These are phyloP conservation scores for Chrysoporthe deuterocubensis DNA, from an alignment of 2,329 filamentous ascomycete genomes.

Conservation along the genomic window DNA sequence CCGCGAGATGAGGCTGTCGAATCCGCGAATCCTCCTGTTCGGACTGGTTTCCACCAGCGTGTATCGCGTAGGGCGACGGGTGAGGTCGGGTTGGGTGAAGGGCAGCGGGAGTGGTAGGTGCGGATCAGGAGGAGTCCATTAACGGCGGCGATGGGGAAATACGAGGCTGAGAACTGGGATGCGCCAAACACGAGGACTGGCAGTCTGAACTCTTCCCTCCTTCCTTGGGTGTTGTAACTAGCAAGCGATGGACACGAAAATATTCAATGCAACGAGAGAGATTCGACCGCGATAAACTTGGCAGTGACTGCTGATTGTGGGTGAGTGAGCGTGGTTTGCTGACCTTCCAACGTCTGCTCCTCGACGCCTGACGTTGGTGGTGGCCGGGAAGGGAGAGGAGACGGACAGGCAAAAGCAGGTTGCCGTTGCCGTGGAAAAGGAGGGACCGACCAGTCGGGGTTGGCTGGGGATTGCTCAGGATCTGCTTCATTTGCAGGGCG, in stretches of 20 bases:
- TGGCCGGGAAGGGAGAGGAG: slow-evolving; percentile 17
- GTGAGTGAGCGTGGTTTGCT: slow-evolving; percentile 3
- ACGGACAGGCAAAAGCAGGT: slow-evolving; percentile 11
- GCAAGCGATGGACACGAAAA: slow-evolving; percentile 7
- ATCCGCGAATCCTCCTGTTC: slow-evolving; percentile 9
- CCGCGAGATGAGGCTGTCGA: slow-evolving; percentile 6
- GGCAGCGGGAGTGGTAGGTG: slow-evolving; percentile 12
- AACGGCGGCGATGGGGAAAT: slow-evolving; percentile 20
- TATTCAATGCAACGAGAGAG: slow-evolving; percentile 2
- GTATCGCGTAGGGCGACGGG: not conserved
- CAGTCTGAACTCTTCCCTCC: not conserved
- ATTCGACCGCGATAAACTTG: slow-evolving; percentile 1
- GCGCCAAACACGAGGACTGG: slow-evolving; percentile 18
- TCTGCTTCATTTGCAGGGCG: slow-evolving; percentile 3
- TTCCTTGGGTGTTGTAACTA: not conserved
- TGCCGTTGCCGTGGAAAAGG: slow-evolving; percentile 27
- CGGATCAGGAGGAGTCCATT: not conserved
- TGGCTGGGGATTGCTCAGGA: slow-evolving; percentile 5
- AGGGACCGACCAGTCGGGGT: not conserved
- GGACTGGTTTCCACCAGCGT: not conserved
- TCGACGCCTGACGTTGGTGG: slow-evolving; percentile 22
- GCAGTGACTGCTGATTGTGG: not conserved
- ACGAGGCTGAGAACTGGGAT: slow-evolving; percentile 21
- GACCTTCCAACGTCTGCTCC: slow-evolving; percentile 9
- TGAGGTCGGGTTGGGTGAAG: not conserved